Evolutionary conservation across 306 rosid species (phyloP), one percentile per base, ranked within the genome.

Genomic region (Cicer chorassanicum): DNA sequence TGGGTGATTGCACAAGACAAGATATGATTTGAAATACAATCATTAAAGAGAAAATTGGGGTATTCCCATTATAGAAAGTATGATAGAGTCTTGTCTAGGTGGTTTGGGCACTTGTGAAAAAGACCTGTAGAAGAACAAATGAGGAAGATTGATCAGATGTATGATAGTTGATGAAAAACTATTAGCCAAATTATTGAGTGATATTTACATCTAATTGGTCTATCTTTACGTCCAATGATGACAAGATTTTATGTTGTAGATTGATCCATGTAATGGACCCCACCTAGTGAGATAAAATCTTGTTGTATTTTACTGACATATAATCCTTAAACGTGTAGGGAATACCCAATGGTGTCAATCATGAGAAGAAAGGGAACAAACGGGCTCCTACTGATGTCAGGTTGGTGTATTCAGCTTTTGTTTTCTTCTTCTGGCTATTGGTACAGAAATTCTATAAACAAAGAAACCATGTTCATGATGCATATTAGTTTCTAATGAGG

Each of bases 351-450:
- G 98, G 97, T 40, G 92, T 83, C 49, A 82, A 41, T 78, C 86
- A 82, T 61, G 96, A 88, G 78, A 91, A 88, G 87, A 93, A 89
- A 70, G 97, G 98, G 82, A 91, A 89, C 86, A 93, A 93, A 85
- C 84, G 98, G 18, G 79, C 89, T 69, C 87, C 80, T 13, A 21
- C n/a, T 70, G 97, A 91, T 68, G 87, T 86, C 78, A 93, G 98
- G 98, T 93, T 84, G 49, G 84, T 84, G 66, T 44, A 42, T 60
- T 34, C 66, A 34, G 11, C 36, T 69, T 44, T 12, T 1, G 7
- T 59, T 64, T 65, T 3, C 40, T 61, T 2, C 6, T 9, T 8
- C 14, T 73, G 40, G 18, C 4, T 9, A 6, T 21, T 73, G 24
- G 18, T n/a, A 4, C 44, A 18, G n/a, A 74, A 45, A 61, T 42